phyloP scores from a whole-genome alignment of 202 grass and related monocot genomes.

The Zoysia matrella region DNA sequence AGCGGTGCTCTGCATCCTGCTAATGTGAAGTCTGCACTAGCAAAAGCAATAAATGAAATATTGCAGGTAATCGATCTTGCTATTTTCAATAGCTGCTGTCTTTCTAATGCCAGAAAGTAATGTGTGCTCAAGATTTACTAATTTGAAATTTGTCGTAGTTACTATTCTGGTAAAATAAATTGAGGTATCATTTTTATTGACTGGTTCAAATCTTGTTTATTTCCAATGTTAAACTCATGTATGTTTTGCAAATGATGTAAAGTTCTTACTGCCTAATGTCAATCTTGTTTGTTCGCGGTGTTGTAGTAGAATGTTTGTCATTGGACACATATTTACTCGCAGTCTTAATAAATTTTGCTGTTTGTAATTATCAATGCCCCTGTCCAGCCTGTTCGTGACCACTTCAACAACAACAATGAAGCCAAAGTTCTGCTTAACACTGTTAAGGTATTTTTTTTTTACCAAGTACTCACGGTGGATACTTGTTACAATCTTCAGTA shows the following conservation, averaged over 20 bases:
- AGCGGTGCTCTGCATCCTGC: conserved; percentile 1
- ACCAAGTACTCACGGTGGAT: too few relatives aligned
- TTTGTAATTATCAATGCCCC: background rate
- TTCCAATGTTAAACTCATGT: background rate
- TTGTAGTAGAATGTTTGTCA: too few relatives aligned
- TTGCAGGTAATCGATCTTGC: conserved; percentile 60
- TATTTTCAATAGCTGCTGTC: conserved; percentile 29
- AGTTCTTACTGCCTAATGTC: background rate
- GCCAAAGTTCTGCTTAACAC: conserved; percentile 42
- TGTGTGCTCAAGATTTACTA: too few relatives aligned
- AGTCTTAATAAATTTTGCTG: too few relatives aligned
- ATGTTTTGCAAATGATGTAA: background rate
- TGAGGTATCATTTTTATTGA: background rate
- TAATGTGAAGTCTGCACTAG: too few relatives aligned
- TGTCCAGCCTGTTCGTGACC: conserved; percentile 78
- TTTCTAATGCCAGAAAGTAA: background rate
- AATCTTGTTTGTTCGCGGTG: too few relatives aligned
- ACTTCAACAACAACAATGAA: conserved; percentile 68
- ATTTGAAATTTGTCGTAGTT: too few relatives aligned
- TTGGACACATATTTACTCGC: too few relatives aligned
- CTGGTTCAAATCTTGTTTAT: background rate
- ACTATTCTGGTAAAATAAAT: background rate
- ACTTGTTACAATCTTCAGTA: too few relatives aligned
- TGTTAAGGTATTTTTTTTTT: too few relatives aligned
- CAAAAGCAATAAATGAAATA: too few relatives aligned